A percentile compares a stretch with the other conserved stretches of the same genome.
These are phyloP conservation scores for Heracleum sosnowskyi DNA, from an alignment of 129 eudicot genomes.

Conservation along the genomic window DNA sequence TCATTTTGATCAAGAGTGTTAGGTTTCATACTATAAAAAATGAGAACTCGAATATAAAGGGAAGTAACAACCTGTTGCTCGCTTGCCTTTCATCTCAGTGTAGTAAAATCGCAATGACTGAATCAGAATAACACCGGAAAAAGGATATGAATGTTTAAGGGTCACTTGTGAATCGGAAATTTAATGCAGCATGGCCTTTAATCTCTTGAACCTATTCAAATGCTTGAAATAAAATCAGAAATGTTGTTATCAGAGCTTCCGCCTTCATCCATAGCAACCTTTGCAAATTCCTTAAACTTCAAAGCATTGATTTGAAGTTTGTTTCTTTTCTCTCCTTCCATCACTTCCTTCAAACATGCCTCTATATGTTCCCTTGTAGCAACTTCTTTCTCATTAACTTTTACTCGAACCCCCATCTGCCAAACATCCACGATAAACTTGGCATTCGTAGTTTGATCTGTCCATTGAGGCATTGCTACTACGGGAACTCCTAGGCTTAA, in stretches of 20 bases:
- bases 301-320: not conserved
- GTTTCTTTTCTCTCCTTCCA: slow-evolving; percentile 5
- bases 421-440: slow-evolving; percentile 2
- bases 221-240: not conserved
- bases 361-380: not conserved
- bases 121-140: not conserved
- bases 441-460: not conserved
- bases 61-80: not conserved
- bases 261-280: not conserved
- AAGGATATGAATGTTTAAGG: not conserved
- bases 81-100: not conserved
- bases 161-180: not conserved
- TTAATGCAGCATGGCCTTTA: too few relatives aligned
- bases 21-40: too few relatives aligned
- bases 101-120: not conserved
- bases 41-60: too few relatives aligned
- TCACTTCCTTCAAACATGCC: slow-evolving; percentile 1
- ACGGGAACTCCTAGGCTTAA: not conserved
- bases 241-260: slow-evolving; percentile 5
- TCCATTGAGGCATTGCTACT: slow-evolving; percentile 5
- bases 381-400: not conserved
- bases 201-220: not conserved
- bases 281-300: not conserved
- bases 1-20: too few relatives aligned
- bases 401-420: not conserved